Base-by-base conservation (phyloP, 2,329 filamentous ascomycete genomes). In the Alternaria brassicicola region DNA sequence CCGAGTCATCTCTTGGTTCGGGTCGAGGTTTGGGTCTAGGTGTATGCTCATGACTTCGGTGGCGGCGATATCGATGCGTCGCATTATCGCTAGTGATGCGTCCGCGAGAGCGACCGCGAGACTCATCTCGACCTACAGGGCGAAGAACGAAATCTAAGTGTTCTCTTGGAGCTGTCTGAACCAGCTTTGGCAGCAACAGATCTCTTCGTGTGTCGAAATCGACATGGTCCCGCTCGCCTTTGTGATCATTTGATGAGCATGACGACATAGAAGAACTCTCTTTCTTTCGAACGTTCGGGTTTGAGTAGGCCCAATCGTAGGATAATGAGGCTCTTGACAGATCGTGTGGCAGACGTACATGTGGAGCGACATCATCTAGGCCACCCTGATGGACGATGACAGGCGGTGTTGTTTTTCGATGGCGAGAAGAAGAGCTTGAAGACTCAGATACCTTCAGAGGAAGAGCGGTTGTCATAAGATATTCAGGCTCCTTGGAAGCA, bases 121-220 rank as follows among this genome's bases (percentile, higher is more conserved):
- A 70, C n/a, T 67, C 52, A 3, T 69, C 65, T 45, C 68, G 58
- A 30, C 52, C 50, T n/a, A 63, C 57, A 3, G 73, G 69, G 8
- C 73, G 71, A 35, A 73, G 57, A 15, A 75, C 68, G 38, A 68
- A 63, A 28, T 73, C 69, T n/a, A 75, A 57, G 48, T 75, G 71
- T 17, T 74, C 71, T 50, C 68, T 66, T 15, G 66, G 26, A 21
- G 67, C 52, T 23, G 59, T 49, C 52, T 71, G 70, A 3, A 55
- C 50, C 13, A 65, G 65, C 23, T 65, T 50, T 3, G 64, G 67
- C 28, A 73, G 67, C 4, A 73, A 49, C 25, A 67, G 50, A n/a
- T 68, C 61, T 51, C 62, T 70, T 52, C 41, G 53, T 3, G 65
- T 70, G 33, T 66, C 68, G 28, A 59, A 55, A 17, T 42, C 57